These are phyloP conservation scores for Miscanthus sacchariflorus DNA, from an alignment of 202 grass and related monocot genomes.

Conservation along the genomic window DNA sequence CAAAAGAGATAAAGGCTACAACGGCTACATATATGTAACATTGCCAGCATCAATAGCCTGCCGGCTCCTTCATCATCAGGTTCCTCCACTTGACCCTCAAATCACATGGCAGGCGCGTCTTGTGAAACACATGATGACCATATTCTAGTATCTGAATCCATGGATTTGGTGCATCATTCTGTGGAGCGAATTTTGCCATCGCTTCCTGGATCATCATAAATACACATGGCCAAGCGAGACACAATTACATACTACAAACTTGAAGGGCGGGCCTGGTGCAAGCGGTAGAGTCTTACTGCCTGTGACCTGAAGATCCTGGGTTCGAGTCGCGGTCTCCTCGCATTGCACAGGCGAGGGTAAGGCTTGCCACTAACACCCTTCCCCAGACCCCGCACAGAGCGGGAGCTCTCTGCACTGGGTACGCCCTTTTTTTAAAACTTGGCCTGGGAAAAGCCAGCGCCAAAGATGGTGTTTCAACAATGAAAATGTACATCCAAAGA, in stretches of 20 bases:
- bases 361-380: too few relatives aligned
- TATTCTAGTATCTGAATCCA: constrained; percentile 55
- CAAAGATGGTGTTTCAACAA: constrained; percentile 15
- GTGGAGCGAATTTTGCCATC: constrained; percentile 30
- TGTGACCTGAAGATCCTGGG: too few relatives aligned
- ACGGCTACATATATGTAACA: not conserved
- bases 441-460: not conserved
- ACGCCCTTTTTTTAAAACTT: not conserved
- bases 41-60: constrained; percentile 14
- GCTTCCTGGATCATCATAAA: constrained; percentile 55
- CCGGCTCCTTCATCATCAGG: constrained; percentile 31
- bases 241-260: not conserved
- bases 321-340: too few relatives aligned
- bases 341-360: too few relatives aligned
- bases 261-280: not conserved
- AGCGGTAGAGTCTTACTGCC: too few relatives aligned
- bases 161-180: not conserved
- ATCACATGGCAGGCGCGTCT: constrained; percentile 45
- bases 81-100: constrained; percentile 72
- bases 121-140: constrained; percentile 48
- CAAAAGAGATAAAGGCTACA: not conserved
- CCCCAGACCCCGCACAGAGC: too few relatives aligned
- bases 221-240: not conserved
- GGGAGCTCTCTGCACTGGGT: too few relatives aligned
- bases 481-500: constrained; percentile 4